These are phyloP conservation scores for Cryptococcus sp. DNA, from an alignment of 1,284 basidiomycete species.

Conservation along the genomic window DNA sequence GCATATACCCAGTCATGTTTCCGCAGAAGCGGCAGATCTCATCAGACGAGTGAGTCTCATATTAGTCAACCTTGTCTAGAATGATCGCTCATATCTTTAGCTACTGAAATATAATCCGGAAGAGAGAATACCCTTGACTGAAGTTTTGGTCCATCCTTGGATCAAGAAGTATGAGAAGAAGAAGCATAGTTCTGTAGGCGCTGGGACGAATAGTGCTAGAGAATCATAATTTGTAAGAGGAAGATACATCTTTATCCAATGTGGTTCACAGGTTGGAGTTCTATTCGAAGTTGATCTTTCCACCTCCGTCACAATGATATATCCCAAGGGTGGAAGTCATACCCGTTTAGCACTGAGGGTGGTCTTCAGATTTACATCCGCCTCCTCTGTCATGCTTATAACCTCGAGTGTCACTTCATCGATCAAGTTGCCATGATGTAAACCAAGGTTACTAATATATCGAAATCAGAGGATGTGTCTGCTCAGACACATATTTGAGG, in stretches of 20 bases:
- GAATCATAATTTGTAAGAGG: background rate
- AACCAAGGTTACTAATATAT: too few species aligned
- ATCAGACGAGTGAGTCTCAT: slow-evolving; percentile 56
- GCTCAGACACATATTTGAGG: too few species aligned
- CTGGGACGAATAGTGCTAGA: background rate
- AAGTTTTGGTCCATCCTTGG: slow-evolving; percentile 89
- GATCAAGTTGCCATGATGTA: too few species aligned
- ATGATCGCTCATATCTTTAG: slow-evolving; percentile 49
- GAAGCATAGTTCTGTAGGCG: background rate
- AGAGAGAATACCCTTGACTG: slow-evolving; percentile 70
- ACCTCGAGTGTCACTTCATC: too few species aligned
- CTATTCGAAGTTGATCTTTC: background rate
- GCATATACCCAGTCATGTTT: slow-evolving; percentile 64
- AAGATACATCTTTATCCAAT: background rate
- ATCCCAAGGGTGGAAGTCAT: too few species aligned
- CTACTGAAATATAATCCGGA: slow-evolving; percentile 81
- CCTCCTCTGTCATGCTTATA: too few species aligned
- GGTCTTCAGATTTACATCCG: too few species aligned
- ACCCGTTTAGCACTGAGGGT: too few species aligned
- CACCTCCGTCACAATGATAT: background rate
- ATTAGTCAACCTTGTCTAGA: background rate
- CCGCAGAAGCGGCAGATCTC: slow-evolving; percentile 62
- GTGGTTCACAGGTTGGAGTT: background rate
- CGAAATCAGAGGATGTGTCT: too few species aligned
- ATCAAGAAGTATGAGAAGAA: slow-evolving; percentile 66